phyloP scores from a whole-genome alignment of 1,139 yeast genomes.

The Pichia inconspicua region DNA sequence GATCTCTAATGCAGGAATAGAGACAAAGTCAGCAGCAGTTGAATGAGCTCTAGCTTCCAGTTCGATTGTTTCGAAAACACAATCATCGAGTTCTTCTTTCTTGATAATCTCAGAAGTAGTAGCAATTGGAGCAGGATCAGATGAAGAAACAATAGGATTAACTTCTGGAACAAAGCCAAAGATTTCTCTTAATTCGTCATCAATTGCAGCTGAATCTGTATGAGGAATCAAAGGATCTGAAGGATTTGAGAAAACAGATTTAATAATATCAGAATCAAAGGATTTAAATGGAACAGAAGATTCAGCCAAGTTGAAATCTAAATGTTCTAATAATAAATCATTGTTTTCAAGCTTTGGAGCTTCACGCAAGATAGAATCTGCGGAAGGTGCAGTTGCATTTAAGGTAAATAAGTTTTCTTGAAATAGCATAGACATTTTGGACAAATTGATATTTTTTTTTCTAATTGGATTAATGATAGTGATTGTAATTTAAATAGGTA shows the following conservation, averaged over 20 bases:
- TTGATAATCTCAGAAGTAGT: background rate
- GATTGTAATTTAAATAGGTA: background rate
- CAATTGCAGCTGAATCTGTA: slow-evolving; percentile 43
- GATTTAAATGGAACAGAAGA: slow-evolving; percentile 25
- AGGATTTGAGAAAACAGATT: slow-evolving; percentile 41
- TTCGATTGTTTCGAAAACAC: slow-evolving; percentile 2
- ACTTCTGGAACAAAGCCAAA: background rate
- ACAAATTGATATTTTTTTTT: slow-evolving; percentile 2
- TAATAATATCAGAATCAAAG: slow-evolving; percentile 50
- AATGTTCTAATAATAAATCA: slow-evolving; percentile 5
- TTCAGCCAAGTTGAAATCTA: slow-evolving; percentile 8
- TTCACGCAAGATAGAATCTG: slow-evolving; percentile 6
- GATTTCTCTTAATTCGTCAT: slow-evolving; percentile 18
- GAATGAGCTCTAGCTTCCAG: slow-evolving; percentile 12
- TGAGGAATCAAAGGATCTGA: slow-evolving; percentile 33
- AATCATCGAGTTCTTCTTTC: slow-evolving; percentile 1
- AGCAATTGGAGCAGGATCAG: background rate
- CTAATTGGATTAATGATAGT: background rate
- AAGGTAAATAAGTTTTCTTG: slow-evolving; percentile 39
- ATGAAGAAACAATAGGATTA: slow-evolving; percentile 1
- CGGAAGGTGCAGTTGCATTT: slow-evolving; percentile 1
- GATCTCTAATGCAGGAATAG: background rate
- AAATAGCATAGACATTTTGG: slow-evolving; percentile 26
- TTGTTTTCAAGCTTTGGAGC: slow-evolving; percentile 11
- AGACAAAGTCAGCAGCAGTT: slow-evolving; percentile 1